Evolutionary conservation across 2,329 filamentous ascomycete species (phyloP).

Genomic region (Graphilbum ipis-grandicollis): DNA sequence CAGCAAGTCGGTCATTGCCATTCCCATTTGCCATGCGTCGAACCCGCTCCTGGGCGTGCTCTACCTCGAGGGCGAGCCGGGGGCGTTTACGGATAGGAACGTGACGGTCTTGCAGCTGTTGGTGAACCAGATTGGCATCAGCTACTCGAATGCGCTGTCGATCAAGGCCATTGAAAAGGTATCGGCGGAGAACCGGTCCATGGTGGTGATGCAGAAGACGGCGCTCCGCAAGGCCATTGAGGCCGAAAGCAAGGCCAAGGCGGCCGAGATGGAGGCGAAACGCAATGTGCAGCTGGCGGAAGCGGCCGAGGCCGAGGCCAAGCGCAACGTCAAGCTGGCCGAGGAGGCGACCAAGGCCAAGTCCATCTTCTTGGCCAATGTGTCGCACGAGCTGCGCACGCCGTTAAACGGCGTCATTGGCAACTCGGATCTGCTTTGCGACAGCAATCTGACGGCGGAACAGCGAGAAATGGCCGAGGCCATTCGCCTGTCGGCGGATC

Average conservation of each 20-base stretch:
- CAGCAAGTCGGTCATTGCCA: constrained; percentile 61
- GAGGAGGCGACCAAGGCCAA: constrained; percentile 74
- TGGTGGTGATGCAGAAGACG: constrained; percentile 61
- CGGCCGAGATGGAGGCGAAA: constrained; percentile 59
- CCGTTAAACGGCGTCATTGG: constrained; percentile 80
- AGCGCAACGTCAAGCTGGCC: constrained; percentile 63
- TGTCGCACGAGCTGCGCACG: constrained; percentile 66
- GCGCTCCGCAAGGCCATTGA: constrained; percentile 55
- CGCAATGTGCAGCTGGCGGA: constrained; percentile 66
- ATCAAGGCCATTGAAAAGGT: constrained; percentile 61
- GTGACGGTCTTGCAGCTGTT: constrained; percentile 50
- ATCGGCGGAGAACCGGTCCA: constrained; percentile 59
- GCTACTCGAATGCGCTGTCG: constrained; percentile 49
- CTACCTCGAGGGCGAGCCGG: constrained; percentile 58
- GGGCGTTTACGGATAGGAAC: constrained; percentile 61
- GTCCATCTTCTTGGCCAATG: constrained; percentile 63
- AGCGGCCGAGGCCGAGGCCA: constrained; percentile 62
- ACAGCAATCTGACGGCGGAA: constrained; percentile 57
- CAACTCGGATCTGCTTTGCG: constrained; percentile 67
- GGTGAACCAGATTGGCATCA: constrained; percentile 63
- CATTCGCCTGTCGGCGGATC: constrained; percentile 70
- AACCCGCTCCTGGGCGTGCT: constrained; percentile 55
- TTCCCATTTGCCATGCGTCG: constrained; percentile 58
- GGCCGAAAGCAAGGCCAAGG: constrained; percentile 60
- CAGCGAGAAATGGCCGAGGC: constrained; percentile 78